Evolutionary conservation across 257 asterid genomes (phyloP).

Genomic region (Solanum boliviense): DNA sequence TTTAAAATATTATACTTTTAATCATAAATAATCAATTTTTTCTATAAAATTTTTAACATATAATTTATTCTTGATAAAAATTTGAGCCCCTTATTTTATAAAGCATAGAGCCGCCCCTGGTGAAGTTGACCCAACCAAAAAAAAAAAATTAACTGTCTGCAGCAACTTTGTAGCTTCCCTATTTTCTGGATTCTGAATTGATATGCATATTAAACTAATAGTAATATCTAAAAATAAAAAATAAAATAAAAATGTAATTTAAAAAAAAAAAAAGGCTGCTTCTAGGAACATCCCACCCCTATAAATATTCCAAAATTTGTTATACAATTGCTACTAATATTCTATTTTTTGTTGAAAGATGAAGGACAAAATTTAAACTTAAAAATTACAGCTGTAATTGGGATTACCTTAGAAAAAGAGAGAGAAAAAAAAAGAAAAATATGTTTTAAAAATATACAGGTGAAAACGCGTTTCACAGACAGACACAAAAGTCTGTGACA

Average conservation of each 20-base stretch:
- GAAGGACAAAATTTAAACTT: not conserved
- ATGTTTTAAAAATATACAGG: not conserved
- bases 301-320: not conserved
- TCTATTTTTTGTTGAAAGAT: not conserved
- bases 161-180: not conserved
- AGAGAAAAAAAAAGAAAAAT: not conserved
- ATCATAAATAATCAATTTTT: too few relatives aligned
- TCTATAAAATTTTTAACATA: too few relatives aligned
- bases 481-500: not conserved
- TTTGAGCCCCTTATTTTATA: too few relatives aligned
- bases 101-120: too few relatives aligned
- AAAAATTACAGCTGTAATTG: not conserved
- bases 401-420: not conserved
- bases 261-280: not conserved
- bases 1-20: too few relatives aligned
- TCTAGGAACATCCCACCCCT: not conserved
- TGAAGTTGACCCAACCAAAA: not conserved
- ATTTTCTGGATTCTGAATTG: not conserved
- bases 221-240: not conserved
- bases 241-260: not conserved
- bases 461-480: not conserved
- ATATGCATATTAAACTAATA: not conserved
- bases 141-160: not conserved
- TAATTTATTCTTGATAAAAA: too few relatives aligned
- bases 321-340: not conserved